A percentile compares a stretch with the other conserved stretches of the same genome.
phyloP scores from a whole-genome alignment of 2,329 filamentous ascomycete species.

The Amylocarpus encephaloides region DNA sequence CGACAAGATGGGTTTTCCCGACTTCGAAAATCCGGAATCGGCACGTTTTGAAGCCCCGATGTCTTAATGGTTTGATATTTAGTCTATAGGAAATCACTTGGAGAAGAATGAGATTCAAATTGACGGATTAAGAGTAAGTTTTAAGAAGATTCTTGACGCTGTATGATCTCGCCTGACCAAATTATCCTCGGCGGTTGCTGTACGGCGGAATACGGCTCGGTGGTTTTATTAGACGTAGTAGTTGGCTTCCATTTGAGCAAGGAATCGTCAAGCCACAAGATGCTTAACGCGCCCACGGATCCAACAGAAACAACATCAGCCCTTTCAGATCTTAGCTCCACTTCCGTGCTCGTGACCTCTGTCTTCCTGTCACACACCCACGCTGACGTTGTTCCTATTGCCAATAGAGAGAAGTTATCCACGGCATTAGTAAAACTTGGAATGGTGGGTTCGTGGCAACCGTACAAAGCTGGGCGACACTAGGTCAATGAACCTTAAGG shows the following conservation, averaged over 20 bases:
- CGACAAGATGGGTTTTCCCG: constrained; percentile 19
- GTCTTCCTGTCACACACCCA: constrained; percentile 40
- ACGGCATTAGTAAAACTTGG: constrained; percentile 35
- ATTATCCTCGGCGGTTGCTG: constrained; percentile 40
- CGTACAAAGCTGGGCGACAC: no score
- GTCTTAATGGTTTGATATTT: constrained; percentile 47
- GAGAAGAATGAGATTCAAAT: constrained; percentile 39
- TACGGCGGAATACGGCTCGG: constrained; percentile 25
- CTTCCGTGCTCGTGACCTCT: constrained; percentile 32
- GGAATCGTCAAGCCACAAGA: background rate
- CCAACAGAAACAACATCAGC: no score
- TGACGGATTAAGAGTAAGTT: constrained; percentile 36
- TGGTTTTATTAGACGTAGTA: constrained; percentile 37
- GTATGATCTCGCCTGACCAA: constrained; percentile 34
- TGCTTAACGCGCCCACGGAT: background rate
- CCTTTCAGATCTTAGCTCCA: background rate
- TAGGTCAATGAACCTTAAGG: no score
- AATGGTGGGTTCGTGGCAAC: constrained; percentile 35
- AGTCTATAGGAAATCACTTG: constrained; percentile 36
- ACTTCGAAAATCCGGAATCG: constrained; percentile 22
- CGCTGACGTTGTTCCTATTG: constrained; percentile 39
- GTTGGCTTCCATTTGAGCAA: constrained; percentile 29
- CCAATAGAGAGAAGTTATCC: constrained; percentile 33
- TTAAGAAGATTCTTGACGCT: constrained; percentile 30
- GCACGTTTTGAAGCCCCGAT: constrained; percentile 26